Evolutionary conservation across 108 stramenopile genomes (phyloP).

Genomic region (Nitzschia sp.): DNA sequence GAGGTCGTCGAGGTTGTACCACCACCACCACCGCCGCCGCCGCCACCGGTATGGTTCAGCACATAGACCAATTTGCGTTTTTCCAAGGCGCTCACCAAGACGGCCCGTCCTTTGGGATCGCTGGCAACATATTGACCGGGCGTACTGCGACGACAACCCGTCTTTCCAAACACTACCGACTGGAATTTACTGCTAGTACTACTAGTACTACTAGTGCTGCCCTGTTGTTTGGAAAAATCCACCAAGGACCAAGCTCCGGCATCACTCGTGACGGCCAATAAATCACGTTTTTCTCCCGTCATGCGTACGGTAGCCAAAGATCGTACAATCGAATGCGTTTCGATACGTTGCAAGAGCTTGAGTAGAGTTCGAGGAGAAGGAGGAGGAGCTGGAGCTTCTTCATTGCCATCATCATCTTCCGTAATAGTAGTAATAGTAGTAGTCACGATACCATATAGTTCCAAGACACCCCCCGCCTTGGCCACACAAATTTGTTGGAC

Average conservation of each 20-base stretch:
- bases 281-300: conserved; percentile 85
- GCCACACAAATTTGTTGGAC: conserved; percentile 58
- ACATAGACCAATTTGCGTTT: conserved; percentile 98
- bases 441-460: conserved; percentile 47
- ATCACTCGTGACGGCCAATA: conserved; percentile 89
- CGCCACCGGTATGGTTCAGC: conserved; percentile 69
- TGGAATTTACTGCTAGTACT: conserved; percentile 31
- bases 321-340: conserved; percentile 79
- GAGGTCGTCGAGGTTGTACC: not conserved
- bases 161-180: conserved; percentile 65
- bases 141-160: conserved; percentile 91
- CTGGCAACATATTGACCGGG: conserved; percentile 95
- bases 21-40: too few species aligned
- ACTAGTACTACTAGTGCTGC: not conserved
- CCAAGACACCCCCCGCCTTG: conserved; percentile 73
- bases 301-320: conserved; percentile 71
- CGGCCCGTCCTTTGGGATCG: conserved; percentile 94
- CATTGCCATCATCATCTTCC: not conserved
- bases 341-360: conserved; percentile 61
- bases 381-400: not conserved
- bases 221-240: conserved; percentile 58
- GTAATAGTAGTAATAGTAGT: not conserved
- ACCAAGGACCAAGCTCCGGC: conserved; percentile 84
- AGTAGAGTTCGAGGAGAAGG: conserved; percentile 47
- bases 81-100: conserved; percentile 89